Percentiles rank a stretch among this genome's conserved stretches.
These are phyloP conservation scores for Wickerhamomyces hampshirensis DNA, from an alignment of 805 yeast genomes.

Conservation along the genomic window DNA sequence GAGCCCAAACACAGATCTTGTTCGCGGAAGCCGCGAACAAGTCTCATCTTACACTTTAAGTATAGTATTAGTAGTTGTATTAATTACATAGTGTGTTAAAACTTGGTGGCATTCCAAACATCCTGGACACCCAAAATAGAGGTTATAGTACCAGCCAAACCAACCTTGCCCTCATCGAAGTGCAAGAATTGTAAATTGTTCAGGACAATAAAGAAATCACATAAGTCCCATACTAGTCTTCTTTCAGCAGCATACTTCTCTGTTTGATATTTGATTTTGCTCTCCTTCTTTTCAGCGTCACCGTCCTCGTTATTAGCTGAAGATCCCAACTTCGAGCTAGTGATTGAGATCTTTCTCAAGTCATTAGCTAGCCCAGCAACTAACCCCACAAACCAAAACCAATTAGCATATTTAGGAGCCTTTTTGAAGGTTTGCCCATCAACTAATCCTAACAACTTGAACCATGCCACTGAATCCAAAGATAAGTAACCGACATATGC, in stretches of 20 bases:
- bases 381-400: slow-evolving; percentile 76
- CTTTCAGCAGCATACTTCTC: slow-evolving; percentile 49
- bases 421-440: slow-evolving; percentile 41
- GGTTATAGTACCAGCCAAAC: slow-evolving; percentile 80
- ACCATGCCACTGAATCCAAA: slow-evolving; percentile 59
- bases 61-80: no score
- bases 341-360: slow-evolving; percentile 46
- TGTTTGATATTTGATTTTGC: slow-evolving; percentile 28
- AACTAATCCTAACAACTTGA: slow-evolving; percentile 49
- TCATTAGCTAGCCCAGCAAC: slow-evolving; percentile 58
- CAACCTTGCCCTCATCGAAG: slow-evolving; percentile 74
- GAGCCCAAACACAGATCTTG: no score
- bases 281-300: slow-evolving; percentile 31
- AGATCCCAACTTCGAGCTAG: slow-evolving; percentile 22
- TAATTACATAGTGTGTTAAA: no score
- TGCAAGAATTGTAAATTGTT: slow-evolving; percentile 57
- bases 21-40: no score
- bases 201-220: slow-evolving; percentile 73
- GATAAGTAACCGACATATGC: slow-evolving; percentile 60
- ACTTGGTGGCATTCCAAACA: slow-evolving; percentile 50
- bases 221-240: slow-evolving; percentile 69
- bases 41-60: no score
- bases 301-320: slow-evolving; percentile 32
- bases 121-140: slow-evolving; percentile 74
- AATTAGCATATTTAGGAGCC: slow-evolving; percentile 53